These are phyloP conservation scores for Xerocomus minutiporus DNA, from an alignment of 1,284 basidiomycete species.

Conservation along the genomic window DNA sequence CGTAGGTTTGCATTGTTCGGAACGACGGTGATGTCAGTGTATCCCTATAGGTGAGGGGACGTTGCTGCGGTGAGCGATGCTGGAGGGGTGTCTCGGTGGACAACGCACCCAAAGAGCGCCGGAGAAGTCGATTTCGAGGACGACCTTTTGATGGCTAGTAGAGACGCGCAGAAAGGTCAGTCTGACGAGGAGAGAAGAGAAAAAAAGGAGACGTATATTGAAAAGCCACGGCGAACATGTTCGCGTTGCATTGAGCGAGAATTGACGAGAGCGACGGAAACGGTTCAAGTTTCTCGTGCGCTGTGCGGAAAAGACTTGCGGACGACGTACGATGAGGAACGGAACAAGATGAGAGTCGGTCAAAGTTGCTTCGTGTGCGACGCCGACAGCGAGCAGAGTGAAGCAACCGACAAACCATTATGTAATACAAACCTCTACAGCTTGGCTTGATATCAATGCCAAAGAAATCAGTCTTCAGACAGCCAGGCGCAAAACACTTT, in stretches of 20 bases:
- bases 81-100: conserved; percentile 4
- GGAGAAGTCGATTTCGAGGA: conserved; percentile 83
- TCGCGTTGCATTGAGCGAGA: conserved; percentile 58
- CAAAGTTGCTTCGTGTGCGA: conserved; percentile 18
- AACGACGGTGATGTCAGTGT: conserved; percentile 85
- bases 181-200: conserved; percentile 16
- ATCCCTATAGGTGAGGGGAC: conserved; percentile 52
- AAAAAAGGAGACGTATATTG: conserved; percentile 62
- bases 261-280: conserved; percentile 1
- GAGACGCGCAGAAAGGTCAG: conserved; percentile 52
- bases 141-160: conserved; percentile 91
- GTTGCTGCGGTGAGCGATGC: conserved; percentile 20
- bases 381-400: conserved; percentile 18
- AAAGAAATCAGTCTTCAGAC: conserved; percentile 82
- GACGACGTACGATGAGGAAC: neutral
- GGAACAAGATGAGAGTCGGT: neutral
- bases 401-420: conserved; percentile 30
- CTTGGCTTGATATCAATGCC: conserved; percentile 42
- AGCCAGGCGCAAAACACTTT: conserved; percentile 86
- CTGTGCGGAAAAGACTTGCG: neutral
- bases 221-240: conserved; percentile 72
- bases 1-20: conserved; percentile 73
- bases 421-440: conserved; percentile 17
- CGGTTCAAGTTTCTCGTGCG: neutral
- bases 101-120: conserved; percentile 67